phyloP scores from a whole-genome alignment of 257 asterid genomes.

The Solanum chmielewskii region DNA sequence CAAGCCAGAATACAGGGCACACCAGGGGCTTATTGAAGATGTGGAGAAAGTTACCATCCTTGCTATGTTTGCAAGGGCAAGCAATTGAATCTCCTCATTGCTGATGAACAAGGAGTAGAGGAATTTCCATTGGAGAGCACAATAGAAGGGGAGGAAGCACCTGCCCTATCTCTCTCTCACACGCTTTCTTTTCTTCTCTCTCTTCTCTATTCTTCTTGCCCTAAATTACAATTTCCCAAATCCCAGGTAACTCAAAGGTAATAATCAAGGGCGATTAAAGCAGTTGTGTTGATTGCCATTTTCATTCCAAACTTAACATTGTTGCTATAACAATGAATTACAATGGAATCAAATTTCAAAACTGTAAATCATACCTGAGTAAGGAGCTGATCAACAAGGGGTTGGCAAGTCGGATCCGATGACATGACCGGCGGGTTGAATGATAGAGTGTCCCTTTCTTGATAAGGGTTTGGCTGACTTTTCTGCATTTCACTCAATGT shows the following conservation, averaged over 20 bases:
- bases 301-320: not conserved
- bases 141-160: not conserved
- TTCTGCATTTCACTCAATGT: slow-evolving; percentile 34
- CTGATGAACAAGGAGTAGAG: not conserved
- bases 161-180: not conserved
- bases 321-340: not conserved
- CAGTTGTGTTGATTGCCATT: not conserved
- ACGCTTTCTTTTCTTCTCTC: not conserved
- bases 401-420: slow-evolving; percentile 1
- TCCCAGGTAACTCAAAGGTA: not conserved
- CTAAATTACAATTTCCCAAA: not conserved
- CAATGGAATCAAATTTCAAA: not conserved
- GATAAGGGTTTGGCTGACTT: not conserved
- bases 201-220: not conserved
- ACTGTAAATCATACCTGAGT: slow-evolving; percentile 29
- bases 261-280: not conserved
- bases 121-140: not conserved
- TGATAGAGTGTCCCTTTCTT: not conserved
- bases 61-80: not conserved
- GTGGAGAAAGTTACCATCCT: not conserved
- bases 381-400: slow-evolving; percentile 45
- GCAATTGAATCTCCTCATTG: not conserved
- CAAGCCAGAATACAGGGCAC: not conserved
- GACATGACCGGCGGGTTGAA: not conserved
- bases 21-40: not conserved